phyloP scores from a whole-genome alignment of 306 rosid genomes.

The Sophora flavescens region DNA sequence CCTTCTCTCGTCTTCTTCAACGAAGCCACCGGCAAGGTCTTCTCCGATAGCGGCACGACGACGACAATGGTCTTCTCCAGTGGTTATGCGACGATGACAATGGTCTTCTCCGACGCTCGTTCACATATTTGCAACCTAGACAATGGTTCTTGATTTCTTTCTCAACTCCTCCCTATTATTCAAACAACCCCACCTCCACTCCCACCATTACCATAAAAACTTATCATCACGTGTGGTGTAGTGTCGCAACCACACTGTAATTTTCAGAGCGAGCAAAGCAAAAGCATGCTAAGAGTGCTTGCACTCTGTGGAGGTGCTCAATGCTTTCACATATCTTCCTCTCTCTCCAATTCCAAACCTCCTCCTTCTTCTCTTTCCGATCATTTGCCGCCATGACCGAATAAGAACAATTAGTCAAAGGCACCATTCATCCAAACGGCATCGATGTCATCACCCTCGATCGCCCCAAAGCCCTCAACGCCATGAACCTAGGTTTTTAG shows the following conservation, averaged over 20 bases:
- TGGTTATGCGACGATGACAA: too few relatives aligned
- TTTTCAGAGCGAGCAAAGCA: too few relatives aligned
- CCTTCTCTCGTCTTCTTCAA: too few relatives aligned
- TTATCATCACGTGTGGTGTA: neutral
- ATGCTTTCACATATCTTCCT: conserved; percentile 40
- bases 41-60: too few relatives aligned
- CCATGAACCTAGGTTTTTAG: conserved; percentile 79
- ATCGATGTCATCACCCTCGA: conserved; percentile 91
- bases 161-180: too few relatives aligned
- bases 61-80: too few relatives aligned
- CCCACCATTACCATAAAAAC: neutral
- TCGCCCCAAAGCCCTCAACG: conserved; percentile 99
- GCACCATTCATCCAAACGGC: conserved; percentile 78
- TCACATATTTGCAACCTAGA: too few relatives aligned
- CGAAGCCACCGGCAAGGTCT: too few relatives aligned
- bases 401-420: conserved; percentile 85
- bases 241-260: neutral
- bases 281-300: conserved; percentile 56
- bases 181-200: too few relatives aligned
- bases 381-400: conserved; percentile 82
- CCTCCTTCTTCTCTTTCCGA: conserved; percentile 46
- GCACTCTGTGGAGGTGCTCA: conserved; percentile 46
- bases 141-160: too few relatives aligned
- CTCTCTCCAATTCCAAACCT: conserved; percentile 42
- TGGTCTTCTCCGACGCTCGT: too few relatives aligned